These are phyloP conservation scores for Epichloe aotearoae DNA, from an alignment of 2,329 filamentous ascomycete genomes.

Conservation along the genomic window DNA sequence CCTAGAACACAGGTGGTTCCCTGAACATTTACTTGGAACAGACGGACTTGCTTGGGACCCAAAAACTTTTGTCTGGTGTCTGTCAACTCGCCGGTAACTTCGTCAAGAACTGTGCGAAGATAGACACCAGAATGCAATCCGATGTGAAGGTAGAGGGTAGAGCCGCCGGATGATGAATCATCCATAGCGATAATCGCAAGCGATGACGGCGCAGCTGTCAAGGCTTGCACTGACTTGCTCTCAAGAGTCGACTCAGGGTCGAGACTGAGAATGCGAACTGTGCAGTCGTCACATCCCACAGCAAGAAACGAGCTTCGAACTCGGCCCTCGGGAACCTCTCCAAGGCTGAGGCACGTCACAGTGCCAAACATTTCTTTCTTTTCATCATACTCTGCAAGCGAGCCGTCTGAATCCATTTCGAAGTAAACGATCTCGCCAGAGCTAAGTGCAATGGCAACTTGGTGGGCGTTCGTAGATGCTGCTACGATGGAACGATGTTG, in stretches of 20 bases:
- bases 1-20: slow-evolving; percentile 76
- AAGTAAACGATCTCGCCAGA: slow-evolving; percentile 97
- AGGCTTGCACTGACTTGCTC: slow-evolving; percentile 85
- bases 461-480: slow-evolving; percentile 81
- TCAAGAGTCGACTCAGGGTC: slow-evolving; percentile 84
- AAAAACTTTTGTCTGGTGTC: slow-evolving; percentile 92
- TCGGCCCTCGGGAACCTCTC: slow-evolving; percentile 81
- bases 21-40: slow-evolving; percentile 84
- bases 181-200: slow-evolving; percentile 91
- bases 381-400: slow-evolving; percentile 86
- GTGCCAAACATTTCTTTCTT: slow-evolving; percentile 92
- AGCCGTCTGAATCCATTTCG: slow-evolving; percentile 87
- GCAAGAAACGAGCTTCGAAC: slow-evolving; percentile 85
- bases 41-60: slow-evolving; percentile 75
- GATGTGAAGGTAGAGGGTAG: slow-evolving; percentile 87
- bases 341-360: slow-evolving; percentile 87
- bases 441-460: slow-evolving; percentile 86
- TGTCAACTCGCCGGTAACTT: slow-evolving; percentile 87
- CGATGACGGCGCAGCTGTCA: slow-evolving; percentile 80
- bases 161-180: slow-evolving; percentile 79
- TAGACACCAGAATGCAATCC: slow-evolving; percentile 94
- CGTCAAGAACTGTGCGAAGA: slow-evolving; percentile 84
- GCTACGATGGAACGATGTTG: slow-evolving; percentile 92
- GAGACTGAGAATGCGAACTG: slow-evolving; percentile 81
- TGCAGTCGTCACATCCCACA: slow-evolving; percentile 93